Conservation (phyloP, 768 basidiomycete species). For the Tephrocybe sp. region DNA sequence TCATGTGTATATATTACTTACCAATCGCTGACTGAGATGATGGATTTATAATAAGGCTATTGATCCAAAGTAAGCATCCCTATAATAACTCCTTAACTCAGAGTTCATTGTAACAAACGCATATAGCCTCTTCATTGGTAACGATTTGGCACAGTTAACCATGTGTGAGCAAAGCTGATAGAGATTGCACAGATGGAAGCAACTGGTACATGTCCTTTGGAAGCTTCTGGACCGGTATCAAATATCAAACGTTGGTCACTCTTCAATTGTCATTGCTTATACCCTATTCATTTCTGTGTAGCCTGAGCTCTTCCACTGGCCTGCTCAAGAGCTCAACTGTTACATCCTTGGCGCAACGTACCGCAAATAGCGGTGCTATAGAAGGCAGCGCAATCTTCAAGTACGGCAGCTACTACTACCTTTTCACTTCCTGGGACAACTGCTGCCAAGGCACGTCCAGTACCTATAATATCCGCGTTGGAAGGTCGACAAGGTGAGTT, state of each 20-base stretch:
- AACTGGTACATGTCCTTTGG: slow-evolving; percentile 51
- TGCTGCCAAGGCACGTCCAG: slow-evolving; percentile 50
- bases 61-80: slow-evolving; percentile 53
- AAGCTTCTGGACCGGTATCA: slow-evolving; percentile 57
- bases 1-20: too few relatives aligned
- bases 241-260: slow-evolving; percentile 20
- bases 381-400: slow-evolving; percentile 49
- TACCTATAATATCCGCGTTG: slow-evolving; percentile 61
- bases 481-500: slow-evolving; percentile 41
- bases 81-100: too few relatives aligned
- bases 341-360: slow-evolving; percentile 43
- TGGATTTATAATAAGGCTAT: slow-evolving; percentile 36
- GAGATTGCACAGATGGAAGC: slow-evolving; percentile 19
- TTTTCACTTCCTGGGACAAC: slow-evolving; percentile 57
- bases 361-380: slow-evolving; percentile 41
- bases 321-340: slow-evolving; percentile 35
- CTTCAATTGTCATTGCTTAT: not conserved
- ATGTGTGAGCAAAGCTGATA: not conserved
- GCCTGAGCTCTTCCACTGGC: slow-evolving; percentile 39
- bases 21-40: too few relatives aligned
- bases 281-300: slow-evolving; percentile 4
- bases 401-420: slow-evolving; percentile 44
- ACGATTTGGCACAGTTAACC: not conserved
- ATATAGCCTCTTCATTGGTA: slow-evolving; percentile 7
- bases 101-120: too few relatives aligned